phyloP scores from a whole-genome alignment of 1,139 yeast genomes.

The Candida sp. region DNA sequence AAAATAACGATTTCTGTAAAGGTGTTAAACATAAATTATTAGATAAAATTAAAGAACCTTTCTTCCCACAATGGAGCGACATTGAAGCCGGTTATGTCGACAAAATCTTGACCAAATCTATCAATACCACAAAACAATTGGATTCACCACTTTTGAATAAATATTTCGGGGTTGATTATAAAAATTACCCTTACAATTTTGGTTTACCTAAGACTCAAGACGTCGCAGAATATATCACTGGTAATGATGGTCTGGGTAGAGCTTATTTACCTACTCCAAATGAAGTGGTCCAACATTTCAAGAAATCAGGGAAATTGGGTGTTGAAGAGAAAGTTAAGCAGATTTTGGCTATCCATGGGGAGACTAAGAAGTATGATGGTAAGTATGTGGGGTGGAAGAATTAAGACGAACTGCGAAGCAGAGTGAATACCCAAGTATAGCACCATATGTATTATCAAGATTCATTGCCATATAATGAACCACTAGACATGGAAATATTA shows the following conservation, averaged over 20 bases:
- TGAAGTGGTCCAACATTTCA: constrained; percentile 65
- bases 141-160: constrained; percentile 38
- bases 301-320: constrained; percentile 55
- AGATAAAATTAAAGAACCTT: constrained; percentile 54
- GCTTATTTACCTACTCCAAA: constrained; percentile 63
- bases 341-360: constrained; percentile 60
- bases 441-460: too few species aligned
- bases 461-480: too few species aligned
- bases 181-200: constrained; percentile 68
- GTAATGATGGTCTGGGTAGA: constrained; percentile 60
- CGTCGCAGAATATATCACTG: constrained; percentile 57
- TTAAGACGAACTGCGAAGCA: constrained; percentile 7
- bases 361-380: constrained; percentile 51
- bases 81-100: constrained; percentile 19
- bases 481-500: too few species aligned
- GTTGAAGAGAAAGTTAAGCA: constrained; percentile 54
- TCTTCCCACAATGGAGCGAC: constrained; percentile 48
- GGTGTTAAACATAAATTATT: constrained; percentile 76
- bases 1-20: constrained; percentile 61
- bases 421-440: too few species aligned
- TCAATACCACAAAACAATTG: constrained; percentile 27
- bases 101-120: constrained; percentile 19
- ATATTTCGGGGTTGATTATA: constrained; percentile 51
- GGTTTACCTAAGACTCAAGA: constrained; percentile 76
- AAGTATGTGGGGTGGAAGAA: constrained; percentile 59